These are phyloP conservation scores for Cystobasidium pallidum DNA, from an alignment of 1,284 basidiomycete genomes.

Conservation along the genomic window DNA sequence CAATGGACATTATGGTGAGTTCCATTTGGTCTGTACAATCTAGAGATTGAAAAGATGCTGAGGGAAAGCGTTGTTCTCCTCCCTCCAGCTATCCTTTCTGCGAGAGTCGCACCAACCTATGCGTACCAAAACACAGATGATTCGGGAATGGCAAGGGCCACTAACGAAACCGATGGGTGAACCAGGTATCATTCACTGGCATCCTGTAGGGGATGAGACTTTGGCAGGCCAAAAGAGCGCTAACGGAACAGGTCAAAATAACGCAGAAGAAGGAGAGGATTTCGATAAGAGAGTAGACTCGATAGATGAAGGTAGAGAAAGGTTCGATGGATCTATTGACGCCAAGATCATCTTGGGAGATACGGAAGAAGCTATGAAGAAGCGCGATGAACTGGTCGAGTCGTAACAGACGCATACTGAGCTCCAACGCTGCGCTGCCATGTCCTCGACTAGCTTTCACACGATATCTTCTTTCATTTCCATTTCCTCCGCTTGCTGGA, in stretches of 20 bases:
- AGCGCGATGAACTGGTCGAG: constrained; percentile 19
- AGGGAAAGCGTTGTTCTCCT: background rate
- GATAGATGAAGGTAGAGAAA: constrained; percentile 27
- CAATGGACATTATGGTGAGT: constrained; percentile 34
- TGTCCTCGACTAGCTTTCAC: no score
- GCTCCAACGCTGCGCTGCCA: no score
- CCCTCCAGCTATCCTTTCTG: constrained; percentile 19
- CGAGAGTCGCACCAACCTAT: constrained; percentile 24
- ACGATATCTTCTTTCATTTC: no score
- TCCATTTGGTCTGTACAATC: background rate
- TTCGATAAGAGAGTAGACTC: background rate
- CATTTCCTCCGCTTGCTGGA: no score
- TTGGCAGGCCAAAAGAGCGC: background rate
- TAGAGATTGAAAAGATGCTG: no score
- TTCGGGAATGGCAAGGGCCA: constrained; percentile 36
- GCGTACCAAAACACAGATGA: constrained; percentile 27
- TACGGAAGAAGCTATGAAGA: constrained; percentile 19
- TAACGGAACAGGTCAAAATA: background rate
- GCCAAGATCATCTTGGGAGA: constrained; percentile 5
- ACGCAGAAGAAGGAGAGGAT: constrained; percentile 4
- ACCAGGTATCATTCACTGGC: constrained; percentile 39
- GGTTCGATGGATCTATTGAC: constrained; percentile 16
- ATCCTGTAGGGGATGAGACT: constrained; percentile 31
- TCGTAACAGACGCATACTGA: no score
- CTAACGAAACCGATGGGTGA: constrained; percentile 23